Evolutionary conservation across 2,329 filamentous ascomycete genomes (phyloP).

Genomic region (Chaetomiaceae sp.): DNA sequence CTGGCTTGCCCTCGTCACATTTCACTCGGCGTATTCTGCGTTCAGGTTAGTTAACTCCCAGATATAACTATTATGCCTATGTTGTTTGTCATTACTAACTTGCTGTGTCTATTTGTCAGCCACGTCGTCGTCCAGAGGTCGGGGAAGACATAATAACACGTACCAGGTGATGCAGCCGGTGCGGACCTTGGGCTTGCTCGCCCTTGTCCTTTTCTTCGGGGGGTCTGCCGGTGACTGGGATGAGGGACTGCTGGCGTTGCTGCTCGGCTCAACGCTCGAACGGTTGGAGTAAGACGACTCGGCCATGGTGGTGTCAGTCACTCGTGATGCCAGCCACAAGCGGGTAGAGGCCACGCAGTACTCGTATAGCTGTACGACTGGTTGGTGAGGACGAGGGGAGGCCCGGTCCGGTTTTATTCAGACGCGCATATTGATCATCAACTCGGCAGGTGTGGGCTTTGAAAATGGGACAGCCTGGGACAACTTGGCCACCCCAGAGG

Average conservation of each 20-base stretch:
- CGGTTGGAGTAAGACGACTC: constrained; percentile 9
- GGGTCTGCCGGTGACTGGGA: constrained; percentile 13
- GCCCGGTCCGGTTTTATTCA: not conserved
- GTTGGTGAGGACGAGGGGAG: not conserved
- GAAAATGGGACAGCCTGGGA: not conserved
- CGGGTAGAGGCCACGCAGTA: not conserved
- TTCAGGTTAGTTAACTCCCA: not conserved
- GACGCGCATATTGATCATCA: not conserved
- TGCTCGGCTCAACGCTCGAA: constrained; percentile 13
- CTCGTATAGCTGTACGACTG: constrained; percentile 10
- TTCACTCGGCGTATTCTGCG: constrained; percentile 32
- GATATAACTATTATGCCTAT: not conserved
- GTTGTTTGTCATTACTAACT: constrained; percentile 24
- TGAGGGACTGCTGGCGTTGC: constrained; percentile 18
- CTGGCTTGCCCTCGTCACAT: constrained; percentile 32
- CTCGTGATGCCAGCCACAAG: not conserved
- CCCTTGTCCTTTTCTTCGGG: constrained; percentile 31
- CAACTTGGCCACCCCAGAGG: not conserved
- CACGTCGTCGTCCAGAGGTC: not conserved
- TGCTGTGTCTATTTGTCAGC: constrained; percentile 21
- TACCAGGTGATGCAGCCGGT: constrained; percentile 41
- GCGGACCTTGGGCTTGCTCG: constrained; percentile 37
- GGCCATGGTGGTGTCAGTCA: constrained; percentile 12
- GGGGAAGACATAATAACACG: constrained; percentile 15
- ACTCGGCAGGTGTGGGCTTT: not conserved